phyloP scores from a whole-genome alignment of 1,139 yeast genomes.

The Yamadazyma atmosphaerica region DNA sequence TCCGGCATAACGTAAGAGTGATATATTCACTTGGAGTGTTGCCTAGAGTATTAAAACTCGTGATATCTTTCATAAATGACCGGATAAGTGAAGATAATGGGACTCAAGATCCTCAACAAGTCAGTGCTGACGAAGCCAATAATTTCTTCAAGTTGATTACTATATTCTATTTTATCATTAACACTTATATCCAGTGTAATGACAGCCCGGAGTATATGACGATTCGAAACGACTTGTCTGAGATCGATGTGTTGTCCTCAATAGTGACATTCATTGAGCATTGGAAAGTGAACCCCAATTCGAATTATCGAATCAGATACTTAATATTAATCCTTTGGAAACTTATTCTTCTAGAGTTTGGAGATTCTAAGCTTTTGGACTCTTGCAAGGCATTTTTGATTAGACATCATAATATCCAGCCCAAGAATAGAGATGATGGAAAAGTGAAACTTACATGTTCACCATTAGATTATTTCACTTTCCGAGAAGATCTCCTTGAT shows the following conservation, averaged over 20 bases:
- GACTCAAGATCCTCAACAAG: too few relatives aligned
- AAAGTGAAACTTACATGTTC: constrained; percentile 51
- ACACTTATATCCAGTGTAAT: constrained; percentile 25
- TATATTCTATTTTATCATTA: constrained; percentile 50
- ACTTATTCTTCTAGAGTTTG: constrained; percentile 63
- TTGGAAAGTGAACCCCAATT: constrained; percentile 60
- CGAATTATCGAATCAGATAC: constrained; percentile 43
- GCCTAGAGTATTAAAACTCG: not conserved
- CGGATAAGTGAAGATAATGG: constrained; percentile 17
- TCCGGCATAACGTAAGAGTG: constrained; percentile 19
- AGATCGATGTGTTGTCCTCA: constrained; percentile 39
- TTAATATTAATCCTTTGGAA: constrained; percentile 60
- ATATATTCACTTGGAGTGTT: constrained; percentile 16
- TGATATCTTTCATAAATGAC: constrained; percentile 15
- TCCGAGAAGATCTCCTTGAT: constrained; percentile 69
- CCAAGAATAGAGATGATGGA: constrained; percentile 25
- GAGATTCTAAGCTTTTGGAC: constrained; percentile 46
- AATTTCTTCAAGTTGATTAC: constrained; percentile 46
- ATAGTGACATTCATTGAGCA: constrained; percentile 57
- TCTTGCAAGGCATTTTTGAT: constrained; percentile 53
- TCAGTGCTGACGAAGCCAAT: not conserved
- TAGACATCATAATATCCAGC: constrained; percentile 41
- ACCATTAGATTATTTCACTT: constrained; percentile 78
- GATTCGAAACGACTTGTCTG: constrained; percentile 23
- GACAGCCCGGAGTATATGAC: constrained; percentile 16